Evolutionary conservation across 495 filamentous ascomycete genomes (phyloP).

Genomic region (Clavariopsis aquatica): DNA sequence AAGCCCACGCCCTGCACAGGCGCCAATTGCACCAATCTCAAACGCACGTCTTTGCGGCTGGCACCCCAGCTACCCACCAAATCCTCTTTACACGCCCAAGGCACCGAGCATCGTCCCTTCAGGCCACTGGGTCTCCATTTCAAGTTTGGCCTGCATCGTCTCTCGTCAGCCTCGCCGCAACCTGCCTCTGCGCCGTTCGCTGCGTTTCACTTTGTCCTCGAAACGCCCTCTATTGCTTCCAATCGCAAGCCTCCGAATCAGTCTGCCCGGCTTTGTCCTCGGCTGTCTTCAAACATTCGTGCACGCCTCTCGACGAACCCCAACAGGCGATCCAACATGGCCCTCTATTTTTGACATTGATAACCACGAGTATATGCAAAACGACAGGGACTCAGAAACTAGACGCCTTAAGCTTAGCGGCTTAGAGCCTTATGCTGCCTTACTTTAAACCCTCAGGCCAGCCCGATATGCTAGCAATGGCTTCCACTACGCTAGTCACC

Average conservation of each 20-base stretch:
- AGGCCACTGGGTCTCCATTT: not conserved
- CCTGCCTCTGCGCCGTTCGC: not conserved
- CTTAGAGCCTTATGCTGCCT: slow-evolving; percentile 9
- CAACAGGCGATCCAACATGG: slow-evolving; percentile 1
- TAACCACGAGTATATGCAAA: slow-evolving; percentile 21
- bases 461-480: slow-evolving; percentile 35
- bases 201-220: slow-evolving; percentile 11
- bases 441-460: slow-evolving; percentile 5
- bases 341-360: slow-evolving; percentile 16
- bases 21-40: slow-evolving; percentile 31
- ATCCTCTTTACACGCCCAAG: not conserved
- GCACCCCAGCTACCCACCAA: not conserved
- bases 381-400: slow-evolving; percentile 6
- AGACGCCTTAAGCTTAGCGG: not conserved
- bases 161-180: slow-evolving; percentile 18
- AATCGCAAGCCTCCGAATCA: slow-evolving; percentile 4
- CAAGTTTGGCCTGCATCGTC: not conserved
- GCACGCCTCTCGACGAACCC: slow-evolving; percentile 6
- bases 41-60: slow-evolving; percentile 8
- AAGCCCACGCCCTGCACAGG: not conserved
- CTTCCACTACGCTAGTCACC: slow-evolving; percentile 44
- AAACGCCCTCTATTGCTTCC: slow-evolving; percentile 7
- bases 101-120: slow-evolving; percentile 8
- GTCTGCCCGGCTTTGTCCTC: slow-evolving; percentile 6
- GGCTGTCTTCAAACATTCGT: slow-evolving; percentile 24